Evolutionary conservation across 2,329 filamentous ascomycete genomes (phyloP).

Genomic region (Berkeleyomyces basicola): DNA sequence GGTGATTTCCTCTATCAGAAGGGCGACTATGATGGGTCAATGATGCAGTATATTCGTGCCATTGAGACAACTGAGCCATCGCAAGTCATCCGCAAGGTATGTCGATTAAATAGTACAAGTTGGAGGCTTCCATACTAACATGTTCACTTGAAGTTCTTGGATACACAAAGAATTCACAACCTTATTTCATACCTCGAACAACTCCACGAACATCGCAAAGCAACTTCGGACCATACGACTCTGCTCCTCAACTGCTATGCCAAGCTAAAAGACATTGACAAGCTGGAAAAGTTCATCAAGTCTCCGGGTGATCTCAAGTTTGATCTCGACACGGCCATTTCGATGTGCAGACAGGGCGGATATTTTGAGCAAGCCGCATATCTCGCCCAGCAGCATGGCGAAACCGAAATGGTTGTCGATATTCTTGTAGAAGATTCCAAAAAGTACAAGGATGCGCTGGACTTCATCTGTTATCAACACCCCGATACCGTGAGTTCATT

Average conservation of each 20-base stretch:
- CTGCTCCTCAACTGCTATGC: conserved; percentile 92
- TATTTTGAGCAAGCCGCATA: conserved; percentile 96
- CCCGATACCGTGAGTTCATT: conserved; percentile 47
- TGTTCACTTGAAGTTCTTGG: conserved; percentile 49
- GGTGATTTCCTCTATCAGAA: conserved; percentile 91
- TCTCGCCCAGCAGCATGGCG: conserved; percentile 81
- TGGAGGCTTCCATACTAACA: conserved; percentile 18
- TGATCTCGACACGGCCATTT: conserved; percentile 89
- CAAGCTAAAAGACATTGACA: conserved; percentile 91
- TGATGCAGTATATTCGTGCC: conserved; percentile 93
- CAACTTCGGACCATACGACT: conserved; percentile 89
- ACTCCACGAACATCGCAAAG: conserved; percentile 81
- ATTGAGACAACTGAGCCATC: conserved; percentile 95
- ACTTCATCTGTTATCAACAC: conserved; percentile 81
- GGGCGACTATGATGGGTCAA: conserved; percentile 91
- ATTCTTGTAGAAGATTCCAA: conserved; percentile 93
- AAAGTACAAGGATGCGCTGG: conserved; percentile 70
- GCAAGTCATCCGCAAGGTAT: conserved; percentile 80
- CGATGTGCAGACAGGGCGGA: conserved; percentile 92
- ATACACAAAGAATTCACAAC: conserved; percentile 95
- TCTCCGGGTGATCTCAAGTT: conserved; percentile 90
- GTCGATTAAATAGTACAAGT: background rate
- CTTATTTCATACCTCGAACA: conserved; percentile 95
- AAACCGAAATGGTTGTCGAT: conserved; percentile 85
- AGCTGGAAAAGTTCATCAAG: conserved; percentile 92